These are phyloP conservation scores for Naumovozyma castellii DNA, from an alignment of 805 yeast genomes.

Conservation along the genomic window DNA sequence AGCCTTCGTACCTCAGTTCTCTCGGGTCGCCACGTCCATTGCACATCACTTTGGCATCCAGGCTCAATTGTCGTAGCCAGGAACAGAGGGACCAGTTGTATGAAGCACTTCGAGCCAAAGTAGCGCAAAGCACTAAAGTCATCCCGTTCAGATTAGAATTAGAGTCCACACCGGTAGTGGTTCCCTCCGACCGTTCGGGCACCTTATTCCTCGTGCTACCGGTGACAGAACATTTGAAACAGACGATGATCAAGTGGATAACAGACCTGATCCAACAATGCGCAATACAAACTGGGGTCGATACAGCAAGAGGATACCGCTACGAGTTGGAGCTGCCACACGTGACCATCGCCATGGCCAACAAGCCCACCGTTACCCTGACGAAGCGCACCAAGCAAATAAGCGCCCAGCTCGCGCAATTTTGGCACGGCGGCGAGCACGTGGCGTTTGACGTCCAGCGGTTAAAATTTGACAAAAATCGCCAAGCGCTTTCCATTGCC, in stretches of 20 bases:
- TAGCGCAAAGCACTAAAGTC: no score
- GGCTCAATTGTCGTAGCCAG: constrained; percentile 6
- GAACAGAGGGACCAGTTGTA: constrained; percentile 8
- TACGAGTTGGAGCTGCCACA: background rate
- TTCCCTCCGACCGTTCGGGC: no score
- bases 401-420: no score
- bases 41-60: constrained; percentile 21
- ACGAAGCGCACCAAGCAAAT: background rate
- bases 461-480: background rate
- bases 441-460: no score
- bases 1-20: constrained; percentile 18
- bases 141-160: no score
- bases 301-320: background rate
- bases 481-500: constrained; percentile 1
- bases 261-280: background rate
- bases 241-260: no score
- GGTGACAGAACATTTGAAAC: no score
- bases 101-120: no score
- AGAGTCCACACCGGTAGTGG: no score
- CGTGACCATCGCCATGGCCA: background rate
- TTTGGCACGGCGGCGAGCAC: no score
- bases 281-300: background rate
- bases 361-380: background rate
- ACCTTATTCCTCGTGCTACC: no score
- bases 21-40: constrained; percentile 23